Base-by-base conservation (phyloP, 2,329 filamentous ascomycete genomes). In the Beauveria sp. region DNA sequence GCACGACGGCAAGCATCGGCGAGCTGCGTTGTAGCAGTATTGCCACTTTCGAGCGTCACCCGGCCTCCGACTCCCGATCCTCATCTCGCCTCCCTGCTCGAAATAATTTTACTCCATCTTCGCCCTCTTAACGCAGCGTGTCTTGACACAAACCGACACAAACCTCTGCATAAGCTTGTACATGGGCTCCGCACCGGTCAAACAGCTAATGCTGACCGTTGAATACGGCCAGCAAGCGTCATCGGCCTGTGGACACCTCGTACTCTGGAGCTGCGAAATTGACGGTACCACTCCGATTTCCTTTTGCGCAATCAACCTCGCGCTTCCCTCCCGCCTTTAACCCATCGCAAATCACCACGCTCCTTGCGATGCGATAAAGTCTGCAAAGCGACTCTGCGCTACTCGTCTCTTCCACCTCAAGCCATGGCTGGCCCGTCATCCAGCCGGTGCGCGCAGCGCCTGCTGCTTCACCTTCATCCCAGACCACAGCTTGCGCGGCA, bases 351-450 rank as follows among this genome's bases (percentile, higher is more conserved):
- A n/a, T 34, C 31, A 28, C 34, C 34, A 43, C 34, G 5, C 26
- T 52, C 9, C 10, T 60, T 22, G 38, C 34, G 16, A 60, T 60
- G 57, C 26, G 16, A 34, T 60, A 38, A 60, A 24, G 5, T 20
- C 5, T 18, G 7, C 12, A 45, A 24, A 5, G 49, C 49, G 49
- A 46, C 5, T 40, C 28, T 14, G 45, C 46, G 40, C 40, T 7
- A 16, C 22, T 2, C 38, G 4, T 60, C n/a, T 8, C 16, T 31
- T 10, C 49, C 31, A 0, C 22, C 38, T 57, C 26, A 26, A 28
- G 62, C 60, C 60, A 67, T 67, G 66, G 62, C 60, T 43, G 46
- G 42, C 51, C 61, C 61, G 46, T 58, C 59, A 12, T 50, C 63
- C 50, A 56, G 52, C 52, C 59, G 61, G 40, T 55, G 65, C 50